These are phyloP conservation scores for Grosmannia penicillata DNA, from an alignment of 2,329 filamentous ascomycete species.

Conservation along the genomic window DNA sequence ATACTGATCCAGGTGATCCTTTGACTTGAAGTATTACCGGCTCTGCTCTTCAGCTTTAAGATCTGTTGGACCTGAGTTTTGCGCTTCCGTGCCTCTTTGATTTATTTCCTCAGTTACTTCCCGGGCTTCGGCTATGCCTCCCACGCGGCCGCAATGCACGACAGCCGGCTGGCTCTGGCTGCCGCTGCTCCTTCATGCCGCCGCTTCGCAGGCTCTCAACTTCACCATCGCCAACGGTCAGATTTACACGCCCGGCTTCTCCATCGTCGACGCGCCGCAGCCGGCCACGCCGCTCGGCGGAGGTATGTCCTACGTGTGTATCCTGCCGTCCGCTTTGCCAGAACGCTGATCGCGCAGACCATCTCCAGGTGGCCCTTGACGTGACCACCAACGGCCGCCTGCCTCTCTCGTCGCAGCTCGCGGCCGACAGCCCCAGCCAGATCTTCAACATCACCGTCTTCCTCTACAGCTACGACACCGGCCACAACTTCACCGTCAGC, in stretches of 20 bases:
- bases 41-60: no score
- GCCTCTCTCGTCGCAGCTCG: slow-evolving; percentile 36
- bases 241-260: slow-evolving; percentile 55
- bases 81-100: no score
- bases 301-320: slow-evolving; percentile 33
- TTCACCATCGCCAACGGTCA: slow-evolving; percentile 50
- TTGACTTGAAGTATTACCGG: no score
- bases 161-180: no score
- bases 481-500: slow-evolving; percentile 52
- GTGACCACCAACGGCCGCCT: slow-evolving; percentile 51
- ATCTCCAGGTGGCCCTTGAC: slow-evolving; percentile 51
- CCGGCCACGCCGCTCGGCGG: slow-evolving; percentile 49
- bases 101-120: no score
- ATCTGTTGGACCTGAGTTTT: no score
- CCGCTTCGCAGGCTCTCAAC: slow-evolving; percentile 18
- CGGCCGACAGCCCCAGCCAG: slow-evolving; percentile 35
- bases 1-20: no score
- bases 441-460: slow-evolving; percentile 54
- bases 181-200: slow-evolving; percentile 10
- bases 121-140: no score
- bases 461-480: slow-evolving; percentile 46
- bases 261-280: slow-evolving; percentile 50
- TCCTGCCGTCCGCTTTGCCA: no score
- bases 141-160: no score
- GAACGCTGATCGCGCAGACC: slow-evolving; percentile 20